Base-by-base conservation (phyloP, 225 moss, liverwort and hornwort species). In the Neckera pumila region DNA sequence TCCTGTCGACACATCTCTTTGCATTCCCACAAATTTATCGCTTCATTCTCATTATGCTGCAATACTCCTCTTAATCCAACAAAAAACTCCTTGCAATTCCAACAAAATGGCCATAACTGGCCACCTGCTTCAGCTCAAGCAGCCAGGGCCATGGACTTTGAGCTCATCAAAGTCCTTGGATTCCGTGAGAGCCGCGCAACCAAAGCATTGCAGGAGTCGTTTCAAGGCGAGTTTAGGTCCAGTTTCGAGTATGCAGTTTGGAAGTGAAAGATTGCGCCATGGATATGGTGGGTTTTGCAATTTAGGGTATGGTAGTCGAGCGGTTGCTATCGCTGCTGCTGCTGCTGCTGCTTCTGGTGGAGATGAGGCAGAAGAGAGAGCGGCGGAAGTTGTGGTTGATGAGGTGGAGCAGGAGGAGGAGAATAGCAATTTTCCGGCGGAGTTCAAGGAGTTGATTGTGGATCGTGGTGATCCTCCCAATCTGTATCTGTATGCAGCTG, bases 381-480 rank as follows among this genome's bases (percentile, higher is more conserved):
- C 78, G 84, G 78, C 7, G 81, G 88, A 93, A 31, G 83, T 43
- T 64, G 25, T 73, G 11, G 64, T 14, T 21, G 87, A 85, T 34
- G 87, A 86, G 64, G 42, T n/a, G 70, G 87, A 85, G 7, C 60
- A 63, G 15, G 82, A 85, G 10, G 85, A 82, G 59, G 91, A 90
- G 58, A 82, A 65, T 63, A 90, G 21, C 90, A 92, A 79, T 75
- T 91, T 94, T n/a, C 93, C 92, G 43, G 85, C 79, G 18, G 85
- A 88, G 81, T 93, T 93, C 77, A 90, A 90, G 86, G 94, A 94
- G 76, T 86, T 92, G 85, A 85, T 88, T 25, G 87, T 89, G 70
- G 89, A 93, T 83, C 89, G 90, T 56, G 93, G 90, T 40, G 93
- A 92, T 61, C 88, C 90, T 88, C 94, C 93, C 76, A 93, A 94